Evolutionary conservation across 164 flowering plant species (phyloP), one percentile per base, ranked within the genome.

Genomic region (Nymphaea thermarum): DNA sequence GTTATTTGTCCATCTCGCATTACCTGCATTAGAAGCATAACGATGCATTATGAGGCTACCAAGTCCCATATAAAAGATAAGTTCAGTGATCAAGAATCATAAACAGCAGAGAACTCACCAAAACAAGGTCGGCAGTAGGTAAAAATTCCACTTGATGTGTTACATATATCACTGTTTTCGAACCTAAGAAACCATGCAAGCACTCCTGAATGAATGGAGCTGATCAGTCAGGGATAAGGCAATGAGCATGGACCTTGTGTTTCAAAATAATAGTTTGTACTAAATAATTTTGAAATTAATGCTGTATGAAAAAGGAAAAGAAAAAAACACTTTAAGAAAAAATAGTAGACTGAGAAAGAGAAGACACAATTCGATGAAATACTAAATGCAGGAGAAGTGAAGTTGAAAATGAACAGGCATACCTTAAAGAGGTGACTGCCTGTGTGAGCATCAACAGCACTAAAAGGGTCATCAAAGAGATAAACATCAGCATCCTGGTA

Each of bases 401-500:
- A 25, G 36, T 25, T 25, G 36, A 25, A 44, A 68, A 6, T 51
- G 44, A 10, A 64, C 16, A n/a, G 11, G 65, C 14, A 72, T 76
- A 86, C 97, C 88, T 86, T 87, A 69, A 86, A 91, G 18, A 91
- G 77, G 78, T 88, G 95, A 41, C 81, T 80, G 70, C 97, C 96
- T 4, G 98, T 92, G 67, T 90, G 96, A 71, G 93, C 96, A 83
- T 92, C 98, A 57, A 92, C 96, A 36, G 98, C 93, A 79, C 95
- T 90, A 45, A 90, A 92, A 64, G 95, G 98, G 76, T 90, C 98
- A 74, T 92, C 98, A 76, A 90, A 83, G 43, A 92, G 74, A 77
- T 84, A 90, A 60, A 92, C 80, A 67, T 90, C 95, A 44, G 96
- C 87, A 80, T 90, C 90, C 74, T 90, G 96, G 75, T 88, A 92